Base-by-base conservation (phyloP, 2,329 filamentous ascomycete genomes). In the Coccinonectria pachysandricola region DNA sequence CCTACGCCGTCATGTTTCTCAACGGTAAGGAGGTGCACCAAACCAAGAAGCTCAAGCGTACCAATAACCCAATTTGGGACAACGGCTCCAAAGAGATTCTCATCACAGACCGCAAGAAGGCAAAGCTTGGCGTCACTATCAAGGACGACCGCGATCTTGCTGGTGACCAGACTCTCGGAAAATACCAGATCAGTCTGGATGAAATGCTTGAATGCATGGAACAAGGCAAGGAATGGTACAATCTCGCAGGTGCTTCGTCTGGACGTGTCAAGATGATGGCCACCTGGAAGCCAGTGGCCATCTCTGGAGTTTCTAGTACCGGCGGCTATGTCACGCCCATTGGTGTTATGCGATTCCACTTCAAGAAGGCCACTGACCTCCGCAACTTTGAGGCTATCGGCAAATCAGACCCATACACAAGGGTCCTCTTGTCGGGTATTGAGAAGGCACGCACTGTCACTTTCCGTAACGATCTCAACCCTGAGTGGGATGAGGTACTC, bases 211-310 rank as follows among this genome's bases (percentile, higher is more conserved):
- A 88, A 30, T 70, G 87, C 52, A 92, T 83, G 72, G 77, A 77
- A 23, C 91, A 93, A 57, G 88, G 91, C 21, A 83, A 94, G 45
- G 86, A 96, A 43, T 98, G 91, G 91, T 98, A 87, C 63, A 84
- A 87, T 36, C 68, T 98, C 15, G 68, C 80, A 22, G 84, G 83
- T 7, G 78, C 72, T 27, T 82, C 85, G 49, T 79, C 75, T 12
- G 91, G 91, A 15, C 81, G 86, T 40, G 85, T 76, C 33, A 95
- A 96, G 60, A 75, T 98, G 70, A 81, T 72, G 50, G 70, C 92
- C 4, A 80, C 95, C 45, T 98, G 92, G 92, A 93, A 91, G 52
- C 88, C 91, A 2, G 87, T 98, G 13, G 81, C 82, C 6, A 67
- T 98, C 28, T 79, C 80, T 31, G 88, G 88, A 14, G 68, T 82